Evolutionary conservation across 495 filamentous ascomycete genomes (phyloP), one percentile per base, ranked within the genome.

Genomic region (Stereocaulon alpinum): DNA sequence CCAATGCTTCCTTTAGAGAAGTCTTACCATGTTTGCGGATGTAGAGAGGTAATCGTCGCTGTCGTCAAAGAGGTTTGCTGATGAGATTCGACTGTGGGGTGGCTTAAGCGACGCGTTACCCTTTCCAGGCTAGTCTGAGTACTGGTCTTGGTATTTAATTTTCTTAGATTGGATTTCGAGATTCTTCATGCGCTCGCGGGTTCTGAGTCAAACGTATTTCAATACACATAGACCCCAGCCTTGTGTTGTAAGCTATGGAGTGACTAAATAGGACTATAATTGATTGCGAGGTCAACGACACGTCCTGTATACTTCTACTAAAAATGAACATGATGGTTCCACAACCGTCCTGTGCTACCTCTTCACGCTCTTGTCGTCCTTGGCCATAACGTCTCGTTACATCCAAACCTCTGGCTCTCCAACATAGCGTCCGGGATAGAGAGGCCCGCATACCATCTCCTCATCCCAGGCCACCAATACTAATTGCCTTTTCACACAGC

Each of bases 391-490:
- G 7, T 22, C 12, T 41, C 50, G 62, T 11, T 14, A 6, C 1
- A 37, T 34, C n/a, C 54, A 51, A 0, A 64, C 4, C 24, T 67
- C 60, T 0, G 65, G 59, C 30, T 67, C 65, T 67, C 61, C 24
- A 76, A 57, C n/a, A 63, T 63, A 0, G 72, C 69, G 34, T 76
- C 69, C 45, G 75, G 68, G 66, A 78, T 63, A 67, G 69, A 70
- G 4, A 77, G 34, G 2, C 72, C 75, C 3, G 80, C 32, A 37
- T 64, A 65, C 75, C 76, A 78, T 49, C 73, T 69, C 40, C 67
- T 62, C 32, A 76, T 47, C n/a, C 68, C 72, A 18, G 76, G 77
- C 72, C 69, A 80, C 63, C 74, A 77, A 59, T 74, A 74, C 29
- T 70, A 66, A 44, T 56, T 62, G 61, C 64, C 55, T 66, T 66